A percentile compares a stretch with the other conserved stretches of the same genome.
Evolutionary conservation across 495 filamentous ascomycete species (phyloP).

Genomic region (Tetracladium setigerum): DNA sequence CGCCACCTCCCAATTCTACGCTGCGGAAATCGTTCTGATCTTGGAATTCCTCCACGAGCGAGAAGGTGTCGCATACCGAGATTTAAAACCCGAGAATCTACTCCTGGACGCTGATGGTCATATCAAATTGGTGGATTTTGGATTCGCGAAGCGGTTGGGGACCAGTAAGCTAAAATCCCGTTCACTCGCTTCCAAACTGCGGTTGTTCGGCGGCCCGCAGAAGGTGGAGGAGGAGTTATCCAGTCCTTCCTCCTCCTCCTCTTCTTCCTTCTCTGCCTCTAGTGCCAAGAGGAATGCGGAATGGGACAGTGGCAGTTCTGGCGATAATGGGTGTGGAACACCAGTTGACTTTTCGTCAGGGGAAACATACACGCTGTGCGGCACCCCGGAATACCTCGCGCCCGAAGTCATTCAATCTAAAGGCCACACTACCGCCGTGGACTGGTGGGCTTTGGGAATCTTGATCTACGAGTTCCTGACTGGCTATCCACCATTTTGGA

Average conservation of each 20-base stretch:
- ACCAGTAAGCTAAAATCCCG: slow-evolving; percentile 33
- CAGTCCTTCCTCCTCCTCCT: slow-evolving; percentile 5
- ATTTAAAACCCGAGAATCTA: slow-evolving; percentile 95
- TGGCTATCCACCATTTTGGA: slow-evolving; percentile 96
- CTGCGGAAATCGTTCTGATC: slow-evolving; percentile 88
- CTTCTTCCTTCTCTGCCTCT: too few species aligned
- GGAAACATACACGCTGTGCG: slow-evolving; percentile 94
- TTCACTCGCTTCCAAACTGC: neutral
- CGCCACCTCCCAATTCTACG: slow-evolving; percentile 82
- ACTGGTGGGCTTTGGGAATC: slow-evolving; percentile 98
- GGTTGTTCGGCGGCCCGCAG: neutral
- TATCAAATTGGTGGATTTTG: slow-evolving; percentile 96
- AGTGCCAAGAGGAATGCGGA: too few species aligned
- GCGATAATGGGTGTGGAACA: neutral
- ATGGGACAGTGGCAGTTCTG: neutral
- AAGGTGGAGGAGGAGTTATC: slow-evolving; percentile 29
- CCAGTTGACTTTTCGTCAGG: slow-evolving; percentile 28
- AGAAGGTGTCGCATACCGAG: slow-evolving; percentile 79
- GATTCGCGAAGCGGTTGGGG: slow-evolving; percentile 82
- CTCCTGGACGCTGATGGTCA: slow-evolving; percentile 87
- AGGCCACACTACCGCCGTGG: slow-evolving; percentile 91
- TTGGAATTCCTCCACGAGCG: slow-evolving; percentile 89
- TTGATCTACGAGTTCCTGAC: slow-evolving; percentile 94
- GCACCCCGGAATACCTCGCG: slow-evolving; percentile 93
- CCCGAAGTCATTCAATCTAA: slow-evolving; percentile 96